These are phyloP conservation scores for Komagataella pseudopastoris DNA, from an alignment of 805 yeast species.

Conservation along the genomic window DNA sequence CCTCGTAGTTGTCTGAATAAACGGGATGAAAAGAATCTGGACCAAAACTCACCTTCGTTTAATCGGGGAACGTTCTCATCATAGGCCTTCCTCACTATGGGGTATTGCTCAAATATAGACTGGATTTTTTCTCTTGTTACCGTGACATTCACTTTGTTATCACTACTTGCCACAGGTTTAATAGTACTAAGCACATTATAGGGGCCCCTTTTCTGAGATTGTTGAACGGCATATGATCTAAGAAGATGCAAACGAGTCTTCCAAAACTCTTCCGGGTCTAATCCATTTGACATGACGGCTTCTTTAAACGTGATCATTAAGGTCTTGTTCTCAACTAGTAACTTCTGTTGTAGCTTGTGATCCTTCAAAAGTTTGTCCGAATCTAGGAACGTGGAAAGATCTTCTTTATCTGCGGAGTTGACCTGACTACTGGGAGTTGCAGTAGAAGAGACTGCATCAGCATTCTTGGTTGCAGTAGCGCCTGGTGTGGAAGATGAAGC, in stretches of 20 bases:
- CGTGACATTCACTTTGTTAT: slow-evolving; percentile 86
- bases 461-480: slow-evolving; percentile 3
- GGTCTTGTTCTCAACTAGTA: slow-evolving; percentile 54
- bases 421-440: slow-evolving; percentile 3
- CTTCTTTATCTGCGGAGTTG: slow-evolving; percentile 6
- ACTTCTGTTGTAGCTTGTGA: slow-evolving; percentile 63
- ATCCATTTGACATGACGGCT: slow-evolving; percentile 66
- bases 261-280: slow-evolving; percentile 84
- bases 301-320: slow-evolving; percentile 73
- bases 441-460: slow-evolving; percentile 4
- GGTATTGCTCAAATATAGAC: slow-evolving; percentile 86
- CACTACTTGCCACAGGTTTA: slow-evolving; percentile 85
- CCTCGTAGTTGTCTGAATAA: slow-evolving; percentile 82
- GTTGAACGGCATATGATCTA: slow-evolving; percentile 75
- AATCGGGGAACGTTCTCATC: slow-evolving; percentile 84
- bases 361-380: slow-evolving; percentile 51
- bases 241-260: slow-evolving; percentile 63
- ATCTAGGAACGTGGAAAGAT: slow-evolving; percentile 27
- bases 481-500: slow-evolving; percentile 18
- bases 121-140: slow-evolving; percentile 83
- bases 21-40: slow-evolving; percentile 84
- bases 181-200: slow-evolving; percentile 90
- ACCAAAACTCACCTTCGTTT: slow-evolving; percentile 91
- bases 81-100: slow-evolving; percentile 80
- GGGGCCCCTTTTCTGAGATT: slow-evolving; percentile 80